A percentile compares a stretch with the other conserved stretches of the same genome.
These are phyloP conservation scores for Cordyceps tenuipes DNA, from an alignment of 2,329 filamentous ascomycete species.

Conservation along the genomic window DNA sequence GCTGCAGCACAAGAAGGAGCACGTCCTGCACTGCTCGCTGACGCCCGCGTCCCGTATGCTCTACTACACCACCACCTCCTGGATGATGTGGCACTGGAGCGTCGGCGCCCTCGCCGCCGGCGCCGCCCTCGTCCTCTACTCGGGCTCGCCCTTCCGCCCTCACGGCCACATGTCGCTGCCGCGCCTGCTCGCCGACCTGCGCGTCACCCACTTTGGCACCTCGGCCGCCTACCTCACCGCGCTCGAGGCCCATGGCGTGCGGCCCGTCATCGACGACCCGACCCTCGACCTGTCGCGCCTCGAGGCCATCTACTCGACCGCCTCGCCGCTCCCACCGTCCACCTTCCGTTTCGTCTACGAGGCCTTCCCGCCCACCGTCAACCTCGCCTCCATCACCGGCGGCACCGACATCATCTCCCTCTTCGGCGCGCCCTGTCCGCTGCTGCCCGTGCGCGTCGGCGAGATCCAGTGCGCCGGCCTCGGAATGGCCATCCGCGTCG, in stretches of 20 bases:
- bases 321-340: constrained; percentile 82
- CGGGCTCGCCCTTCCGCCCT: constrained; percentile 82
- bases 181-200: constrained; percentile 67
- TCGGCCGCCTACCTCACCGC: constrained; percentile 89
- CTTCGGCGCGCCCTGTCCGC: constrained; percentile 76
- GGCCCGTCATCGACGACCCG: constrained; percentile 42
- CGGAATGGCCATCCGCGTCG: constrained; percentile 65
- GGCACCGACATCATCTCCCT: constrained; percentile 95
- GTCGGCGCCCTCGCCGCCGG: constrained; percentile 78
- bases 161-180: constrained; percentile 76
- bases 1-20: constrained; percentile 96
- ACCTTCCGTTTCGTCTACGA: constrained; percentile 87
- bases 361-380: constrained; percentile 70
- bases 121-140: constrained; percentile 78
- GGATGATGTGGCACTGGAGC: constrained; percentile 99
- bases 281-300: constrained; percentile 54
- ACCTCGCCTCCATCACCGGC: constrained; percentile 88
- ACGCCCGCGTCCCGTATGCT: constrained; percentile 65
- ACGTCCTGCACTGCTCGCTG: constrained; percentile 78
- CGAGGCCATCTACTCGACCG: constrained; percentile 87
- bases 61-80: constrained; percentile 91
- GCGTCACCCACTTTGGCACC: constrained; percentile 89
- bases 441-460: constrained; percentile 62
- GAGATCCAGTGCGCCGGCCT: constrained; percentile 72
- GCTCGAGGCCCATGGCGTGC: constrained; percentile 68